Conservation (phyloP, 192 early-diverging fungal genomes). For the Phycomyces nitens region DNA sequence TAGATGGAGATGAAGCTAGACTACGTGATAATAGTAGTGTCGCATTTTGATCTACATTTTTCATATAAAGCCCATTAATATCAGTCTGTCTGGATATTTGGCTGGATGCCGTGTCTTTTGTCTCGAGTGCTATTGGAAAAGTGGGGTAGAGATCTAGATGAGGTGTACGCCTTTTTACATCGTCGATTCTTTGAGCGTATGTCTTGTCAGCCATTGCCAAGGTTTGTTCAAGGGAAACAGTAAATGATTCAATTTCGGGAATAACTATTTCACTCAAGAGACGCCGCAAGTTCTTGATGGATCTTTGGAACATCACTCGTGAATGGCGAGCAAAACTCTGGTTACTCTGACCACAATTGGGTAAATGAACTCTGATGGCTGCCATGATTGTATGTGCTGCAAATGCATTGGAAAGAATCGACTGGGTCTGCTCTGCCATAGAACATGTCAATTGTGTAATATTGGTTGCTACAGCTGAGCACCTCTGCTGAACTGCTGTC, state of each 20-base stretch:
- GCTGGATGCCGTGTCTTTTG: no score
- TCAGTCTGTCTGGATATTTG: no score
- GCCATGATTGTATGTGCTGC: slow-evolving; percentile 5
- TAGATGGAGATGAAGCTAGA: no score
- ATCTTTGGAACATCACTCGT: slow-evolving; percentile 23
- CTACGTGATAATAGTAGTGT: no score
- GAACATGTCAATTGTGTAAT: slow-evolving; percentile 25
- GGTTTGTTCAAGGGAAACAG: not conserved
- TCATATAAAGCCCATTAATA: no score
- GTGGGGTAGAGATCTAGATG: no score
- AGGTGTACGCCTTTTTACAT: not conserved
- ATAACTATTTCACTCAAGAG: slow-evolving; percentile 1
- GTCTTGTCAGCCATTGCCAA: not conserved
- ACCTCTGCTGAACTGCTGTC: slow-evolving; percentile 18
- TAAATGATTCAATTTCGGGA: not conserved
- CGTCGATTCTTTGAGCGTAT: not conserved
- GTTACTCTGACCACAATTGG: slow-evolving; percentile 5
- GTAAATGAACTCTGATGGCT: slow-evolving; percentile 11
- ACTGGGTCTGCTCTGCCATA: slow-evolving; percentile 14
- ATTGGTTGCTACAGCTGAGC: slow-evolving; percentile 19
- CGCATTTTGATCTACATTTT: no score
- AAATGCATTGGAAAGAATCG: slow-evolving; percentile 9
- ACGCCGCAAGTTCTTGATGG: slow-evolving; percentile 11
- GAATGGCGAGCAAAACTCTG: slow-evolving; percentile 6
- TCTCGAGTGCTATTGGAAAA: no score